Conservation (phyloP, 2,329 filamentous ascomycete species). For the Phyllosticta paracitricarpa region DNA sequence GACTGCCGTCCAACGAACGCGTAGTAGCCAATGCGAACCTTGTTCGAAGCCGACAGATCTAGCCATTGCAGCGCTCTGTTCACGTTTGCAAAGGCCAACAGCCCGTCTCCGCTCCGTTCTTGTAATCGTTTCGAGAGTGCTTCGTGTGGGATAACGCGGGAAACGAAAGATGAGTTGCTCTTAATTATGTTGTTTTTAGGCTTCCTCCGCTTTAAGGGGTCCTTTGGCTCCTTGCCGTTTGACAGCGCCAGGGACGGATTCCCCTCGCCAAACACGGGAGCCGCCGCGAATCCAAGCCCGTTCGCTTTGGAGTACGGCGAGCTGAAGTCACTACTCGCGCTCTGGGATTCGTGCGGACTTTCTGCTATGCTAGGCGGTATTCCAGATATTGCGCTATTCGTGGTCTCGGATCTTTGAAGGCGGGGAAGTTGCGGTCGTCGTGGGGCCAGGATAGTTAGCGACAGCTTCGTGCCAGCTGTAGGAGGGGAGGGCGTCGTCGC, state of each 20-base stretch:
- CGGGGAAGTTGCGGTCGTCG: slow-evolving; percentile 33
- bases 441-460: slow-evolving; percentile 61
- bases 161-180: slow-evolving; percentile 97
- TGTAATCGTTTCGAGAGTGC: slow-evolving; percentile 64
- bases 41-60: slow-evolving; percentile 67
- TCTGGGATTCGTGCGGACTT: slow-evolving; percentile 32
- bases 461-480: slow-evolving; percentile 73
- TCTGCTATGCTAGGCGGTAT: slow-evolving; percentile 39
- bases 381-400: slow-evolving; percentile 31
- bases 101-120: slow-evolving; percentile 66
- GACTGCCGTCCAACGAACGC: not conserved
- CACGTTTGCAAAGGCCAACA: slow-evolving; percentile 90
- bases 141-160: slow-evolving; percentile 89
- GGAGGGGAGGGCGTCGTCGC: slow-evolving; percentile 78
- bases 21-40: slow-evolving; percentile 35
- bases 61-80: slow-evolving; percentile 96
- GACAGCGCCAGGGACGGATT: slow-evolving; percentile 59
- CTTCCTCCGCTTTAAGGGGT: slow-evolving; percentile 65
- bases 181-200: slow-evolving; percentile 98
- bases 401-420: slow-evolving; percentile 32
- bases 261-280: slow-evolving; percentile 74
- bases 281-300: slow-evolving; percentile 14
- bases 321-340: slow-evolving; percentile 36
- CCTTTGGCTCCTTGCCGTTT: slow-evolving; percentile 57
- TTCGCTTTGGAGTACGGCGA: slow-evolving; percentile 19